Evolutionary conservation across 2,329 filamentous ascomycete species (phyloP).

Genomic region (Ilyonectria robusta): DNA sequence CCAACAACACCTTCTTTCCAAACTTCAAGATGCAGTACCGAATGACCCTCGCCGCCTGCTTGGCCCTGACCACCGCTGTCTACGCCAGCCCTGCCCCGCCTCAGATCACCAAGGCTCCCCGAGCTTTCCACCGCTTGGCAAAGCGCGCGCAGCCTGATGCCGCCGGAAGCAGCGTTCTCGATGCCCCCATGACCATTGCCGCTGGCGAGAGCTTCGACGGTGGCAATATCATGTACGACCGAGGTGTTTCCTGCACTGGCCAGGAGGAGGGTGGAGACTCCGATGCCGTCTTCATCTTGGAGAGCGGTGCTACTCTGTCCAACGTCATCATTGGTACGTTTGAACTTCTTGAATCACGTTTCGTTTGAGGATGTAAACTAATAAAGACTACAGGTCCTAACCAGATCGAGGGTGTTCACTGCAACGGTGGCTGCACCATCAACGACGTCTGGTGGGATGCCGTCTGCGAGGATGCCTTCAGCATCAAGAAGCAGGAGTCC

Average conservation of each 20-base stretch:
- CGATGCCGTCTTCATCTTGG: conserved; percentile 61
- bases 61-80: conserved; percentile 42
- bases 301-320: conserved; percentile 58
- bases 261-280: conserved; percentile 47
- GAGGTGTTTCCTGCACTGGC: conserved; percentile 46
- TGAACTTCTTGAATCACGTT: too few relatives aligned
- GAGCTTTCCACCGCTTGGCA: conserved; percentile 21
- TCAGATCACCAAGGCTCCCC: conserved; percentile 40
- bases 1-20: conserved; percentile 1
- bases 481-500: conserved; percentile 44
- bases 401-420: conserved; percentile 63
- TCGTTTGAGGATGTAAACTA: not conserved
- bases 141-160: conserved; percentile 39
- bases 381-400: conserved; percentile 44
- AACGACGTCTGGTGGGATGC: conserved; percentile 64
- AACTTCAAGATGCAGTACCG: conserved; percentile 46
- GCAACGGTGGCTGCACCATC: conserved; percentile 59
- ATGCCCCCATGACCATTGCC: conserved; percentile 44
- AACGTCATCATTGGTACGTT: conserved; percentile 62
- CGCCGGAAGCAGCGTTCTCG: conserved; percentile 42
- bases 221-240: conserved; percentile 46
- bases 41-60: conserved; percentile 43
- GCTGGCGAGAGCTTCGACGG: conserved; percentile 49
- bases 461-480: conserved; percentile 62
- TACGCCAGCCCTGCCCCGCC: conserved; percentile 40